Conservation (phyloP, 179 eudicot species). For the Camellia oleifera region DNA sequence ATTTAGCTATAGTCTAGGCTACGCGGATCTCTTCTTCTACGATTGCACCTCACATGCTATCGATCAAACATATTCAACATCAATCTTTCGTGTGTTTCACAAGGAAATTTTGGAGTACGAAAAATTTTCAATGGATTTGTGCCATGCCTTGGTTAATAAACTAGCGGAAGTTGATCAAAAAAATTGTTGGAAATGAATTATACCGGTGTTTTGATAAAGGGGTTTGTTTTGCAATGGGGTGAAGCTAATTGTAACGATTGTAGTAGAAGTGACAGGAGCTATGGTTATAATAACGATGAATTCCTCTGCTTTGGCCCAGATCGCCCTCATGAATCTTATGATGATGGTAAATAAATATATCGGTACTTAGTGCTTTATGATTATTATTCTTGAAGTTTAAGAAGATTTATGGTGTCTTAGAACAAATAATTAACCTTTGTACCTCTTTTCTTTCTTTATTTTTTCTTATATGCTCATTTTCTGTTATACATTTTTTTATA, state of each 20-base stretch:
- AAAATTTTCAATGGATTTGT: slow-evolving; percentile 29
- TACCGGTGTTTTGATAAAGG: slow-evolving; percentile 33
- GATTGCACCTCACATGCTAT: slow-evolving; percentile 18
- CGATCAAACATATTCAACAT: slow-evolving; percentile 8
- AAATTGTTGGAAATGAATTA: slow-evolving; percentile 31
- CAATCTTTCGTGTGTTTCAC: slow-evolving; percentile 40
- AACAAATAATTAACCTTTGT: too few relatives aligned
- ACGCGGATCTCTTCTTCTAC: slow-evolving; percentile 33
- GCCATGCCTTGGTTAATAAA: slow-evolving; percentile 31
- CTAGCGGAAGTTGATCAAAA: slow-evolving; percentile 22
- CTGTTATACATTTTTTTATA: too few relatives aligned
- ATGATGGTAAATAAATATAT: slow-evolving; percentile 15
- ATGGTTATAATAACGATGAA: slow-evolving; percentile 22
- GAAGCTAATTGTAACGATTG: slow-evolving; percentile 30
- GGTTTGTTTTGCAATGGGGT: slow-evolving; percentile 43
- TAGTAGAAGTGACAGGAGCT: slow-evolving; percentile 26
- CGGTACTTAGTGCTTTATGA: too few relatives aligned
- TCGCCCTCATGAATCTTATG: slow-evolving; percentile 23
- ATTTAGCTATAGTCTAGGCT: slow-evolving; percentile 20
- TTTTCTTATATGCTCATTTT: too few relatives aligned
- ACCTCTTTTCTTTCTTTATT: too few relatives aligned
- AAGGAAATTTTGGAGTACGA: slow-evolving; percentile 21
- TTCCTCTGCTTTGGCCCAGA: slow-evolving; percentile 35
- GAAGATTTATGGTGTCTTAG: too few relatives aligned
- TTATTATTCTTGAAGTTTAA: too few relatives aligned